Percentiles rank a stretch among this genome's conserved stretches.
Evolutionary conservation across 2,329 filamentous ascomycete species (phyloP).

Genomic region (Colletotrichum theobromicola): DNA sequence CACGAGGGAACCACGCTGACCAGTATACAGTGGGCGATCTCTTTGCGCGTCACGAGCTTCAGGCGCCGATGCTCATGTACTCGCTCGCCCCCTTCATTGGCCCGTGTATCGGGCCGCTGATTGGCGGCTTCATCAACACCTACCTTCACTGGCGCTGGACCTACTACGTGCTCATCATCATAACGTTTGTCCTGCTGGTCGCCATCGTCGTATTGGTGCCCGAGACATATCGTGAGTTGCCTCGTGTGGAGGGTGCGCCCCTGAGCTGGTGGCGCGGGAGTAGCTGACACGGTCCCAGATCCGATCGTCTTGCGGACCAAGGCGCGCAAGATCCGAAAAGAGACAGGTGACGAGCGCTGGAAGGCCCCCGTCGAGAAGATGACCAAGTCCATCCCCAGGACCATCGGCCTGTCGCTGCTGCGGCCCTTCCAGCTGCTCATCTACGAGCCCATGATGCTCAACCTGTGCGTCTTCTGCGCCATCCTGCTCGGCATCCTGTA

Average conservation of each 20-base stretch:
- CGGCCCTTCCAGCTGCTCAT: conserved; percentile 81
- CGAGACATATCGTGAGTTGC: conserved; percentile 78
- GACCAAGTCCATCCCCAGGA: conserved; percentile 68
- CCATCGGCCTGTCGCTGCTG: conserved; percentile 63
- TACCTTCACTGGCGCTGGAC: conserved; percentile 79
- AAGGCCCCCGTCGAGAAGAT: conserved; percentile 78
- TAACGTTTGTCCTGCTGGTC: conserved; percentile 69
- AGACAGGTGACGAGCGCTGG: conserved; percentile 80
- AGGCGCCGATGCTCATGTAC: conserved; percentile 84
- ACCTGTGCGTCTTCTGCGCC: conserved; percentile 82
- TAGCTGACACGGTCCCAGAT: conserved; percentile 40
- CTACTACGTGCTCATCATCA: conserved; percentile 85
- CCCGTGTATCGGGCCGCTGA: conserved; percentile 61
- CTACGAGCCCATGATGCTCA: conserved; percentile 85
- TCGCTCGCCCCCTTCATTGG: conserved; percentile 70
- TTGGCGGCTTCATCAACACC: conserved; percentile 85
- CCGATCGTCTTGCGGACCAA: conserved; percentile 76
- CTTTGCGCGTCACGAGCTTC: conserved; percentile 71
- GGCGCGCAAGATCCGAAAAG: conserved; percentile 70
- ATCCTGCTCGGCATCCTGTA: conserved; percentile 89
- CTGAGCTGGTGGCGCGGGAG: background rate
- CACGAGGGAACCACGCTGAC: background rate
- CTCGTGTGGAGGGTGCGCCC: conserved; percentile 8
- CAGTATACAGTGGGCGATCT: conserved; percentile 77
- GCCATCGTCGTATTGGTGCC: conserved; percentile 77